These are phyloP conservation scores for Sideroxylon spinosum DNA, from an alignment of 179 eudicot species.

Conservation along the genomic window DNA sequence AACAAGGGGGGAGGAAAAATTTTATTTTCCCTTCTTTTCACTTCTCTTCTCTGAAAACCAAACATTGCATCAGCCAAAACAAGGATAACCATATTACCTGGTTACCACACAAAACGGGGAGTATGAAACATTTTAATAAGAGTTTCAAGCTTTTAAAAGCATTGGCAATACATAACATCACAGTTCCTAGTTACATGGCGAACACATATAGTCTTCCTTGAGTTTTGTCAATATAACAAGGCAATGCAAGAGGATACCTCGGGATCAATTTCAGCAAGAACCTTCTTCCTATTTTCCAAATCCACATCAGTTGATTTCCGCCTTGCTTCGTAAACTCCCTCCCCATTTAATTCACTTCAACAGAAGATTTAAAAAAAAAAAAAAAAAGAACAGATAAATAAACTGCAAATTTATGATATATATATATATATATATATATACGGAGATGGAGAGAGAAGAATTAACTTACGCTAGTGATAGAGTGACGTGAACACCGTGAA, in stretches of 20 bases:
- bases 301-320: slow-evolving; percentile 33
- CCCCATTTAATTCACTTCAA: slow-evolving; percentile 44
- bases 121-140: too few relatives aligned
- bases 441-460: neutral
- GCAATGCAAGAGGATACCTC: slow-evolving; percentile 43
- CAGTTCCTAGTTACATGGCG: neutral
- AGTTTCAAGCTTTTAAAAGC: too few relatives aligned
- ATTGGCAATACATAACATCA: too few relatives aligned
- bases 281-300: slow-evolving; percentile 37
- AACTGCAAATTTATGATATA: neutral
- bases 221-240: slow-evolving; percentile 5
- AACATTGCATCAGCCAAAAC: too few relatives aligned
- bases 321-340: slow-evolving; percentile 22
- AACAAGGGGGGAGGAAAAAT: too few relatives aligned
- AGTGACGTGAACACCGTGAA: slow-evolving; percentile 50
- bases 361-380: slow-evolving; percentile 6
- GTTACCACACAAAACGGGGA: too few relatives aligned
- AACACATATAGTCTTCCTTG: neutral
- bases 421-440: neutral
- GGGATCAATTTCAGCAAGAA: slow-evolving; percentile 61
- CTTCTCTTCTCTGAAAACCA: too few relatives aligned
- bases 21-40: too few relatives aligned
- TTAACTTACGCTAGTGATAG: slow-evolving; percentile 44
- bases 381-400: neutral
- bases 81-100: too few relatives aligned